These are phyloP conservation scores for Anethum foeniculum DNA, from an alignment of 140 eudicot species.

Conservation along the genomic window DNA sequence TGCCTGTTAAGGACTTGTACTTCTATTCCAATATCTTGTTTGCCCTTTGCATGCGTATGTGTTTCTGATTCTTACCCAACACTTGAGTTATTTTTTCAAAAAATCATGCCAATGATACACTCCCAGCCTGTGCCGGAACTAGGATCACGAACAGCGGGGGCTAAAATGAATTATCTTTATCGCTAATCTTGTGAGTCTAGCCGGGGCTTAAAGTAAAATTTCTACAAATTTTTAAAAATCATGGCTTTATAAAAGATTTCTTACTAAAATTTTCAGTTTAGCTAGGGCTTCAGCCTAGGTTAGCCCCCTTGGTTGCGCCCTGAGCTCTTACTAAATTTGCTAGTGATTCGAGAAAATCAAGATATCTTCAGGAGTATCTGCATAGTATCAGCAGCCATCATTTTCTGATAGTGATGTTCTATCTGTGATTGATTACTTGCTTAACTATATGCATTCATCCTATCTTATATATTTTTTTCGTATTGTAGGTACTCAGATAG, in stretches of 20 bases:
- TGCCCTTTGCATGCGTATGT: background rate
- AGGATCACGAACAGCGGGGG: no score
- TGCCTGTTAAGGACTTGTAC: background rate
- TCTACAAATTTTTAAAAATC: no score
- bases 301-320: no score
- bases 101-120: background rate
- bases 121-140: background rate
- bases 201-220: no score
- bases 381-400: background rate
- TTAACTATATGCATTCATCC: background rate
- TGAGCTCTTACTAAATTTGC: background rate
- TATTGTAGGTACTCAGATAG: conserved; percentile 36
- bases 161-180: no score
- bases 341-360: background rate
- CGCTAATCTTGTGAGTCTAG: no score
- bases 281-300: no score
- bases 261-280: no score
- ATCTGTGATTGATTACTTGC: background rate
- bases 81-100: background rate
- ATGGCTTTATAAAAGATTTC: no score
- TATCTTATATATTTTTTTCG: background rate
- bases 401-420: background rate
- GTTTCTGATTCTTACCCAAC: background rate
- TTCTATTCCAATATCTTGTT: background rate
- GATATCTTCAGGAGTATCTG: background rate